A percentile compares a stretch with the other conserved stretches of the same genome.
These are phyloP conservation scores for Saccharomycopsis vini DNA, from an alignment of 805 yeast species.

Conservation along the genomic window DNA sequence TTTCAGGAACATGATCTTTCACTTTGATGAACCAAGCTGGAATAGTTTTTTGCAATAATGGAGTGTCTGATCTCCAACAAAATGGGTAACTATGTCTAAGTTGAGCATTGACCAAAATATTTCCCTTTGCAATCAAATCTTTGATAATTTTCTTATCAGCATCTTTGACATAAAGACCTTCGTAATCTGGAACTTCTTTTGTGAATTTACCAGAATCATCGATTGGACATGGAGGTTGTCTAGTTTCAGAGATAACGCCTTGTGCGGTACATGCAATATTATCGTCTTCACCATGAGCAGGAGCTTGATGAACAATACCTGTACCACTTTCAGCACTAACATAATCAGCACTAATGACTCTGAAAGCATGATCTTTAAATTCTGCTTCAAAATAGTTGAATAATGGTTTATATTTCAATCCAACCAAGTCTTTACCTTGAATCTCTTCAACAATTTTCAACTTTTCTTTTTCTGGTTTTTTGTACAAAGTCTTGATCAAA, in stretches of 20 bases:
- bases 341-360: conserved; percentile 72
- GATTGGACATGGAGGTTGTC: conserved; percentile 84
- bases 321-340: conserved; percentile 96
- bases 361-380: conserved; percentile 71
- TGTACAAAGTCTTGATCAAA: conserved; percentile 76
- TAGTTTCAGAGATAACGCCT: conserved; percentile 64
- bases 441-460: conserved; percentile 73
- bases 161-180: conserved; percentile 85
- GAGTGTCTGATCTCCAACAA: conserved; percentile 99
- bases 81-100: conserved; percentile 95
- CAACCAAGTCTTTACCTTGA: conserved; percentile 72
- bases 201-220: conserved; percentile 90
- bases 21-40: conserved; percentile 98
- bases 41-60: conserved; percentile 88
- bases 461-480: conserved; percentile 88
- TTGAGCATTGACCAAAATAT: conserved; percentile 68
- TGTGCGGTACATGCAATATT: conserved; percentile 67
- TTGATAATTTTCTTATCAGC: conserved; percentile 91
- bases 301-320: conserved; percentile 97
- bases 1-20: conserved; percentile 76
- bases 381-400: conserved; percentile 72
- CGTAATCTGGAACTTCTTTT: conserved; percentile 59
- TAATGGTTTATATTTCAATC: conserved; percentile 72
- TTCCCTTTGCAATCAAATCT: conserved; percentile 67
- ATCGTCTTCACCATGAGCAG: conserved; percentile 99